phyloP scores from a whole-genome alignment of 106 monocot genomes.

The Acanthochlamys bracteata region DNA sequence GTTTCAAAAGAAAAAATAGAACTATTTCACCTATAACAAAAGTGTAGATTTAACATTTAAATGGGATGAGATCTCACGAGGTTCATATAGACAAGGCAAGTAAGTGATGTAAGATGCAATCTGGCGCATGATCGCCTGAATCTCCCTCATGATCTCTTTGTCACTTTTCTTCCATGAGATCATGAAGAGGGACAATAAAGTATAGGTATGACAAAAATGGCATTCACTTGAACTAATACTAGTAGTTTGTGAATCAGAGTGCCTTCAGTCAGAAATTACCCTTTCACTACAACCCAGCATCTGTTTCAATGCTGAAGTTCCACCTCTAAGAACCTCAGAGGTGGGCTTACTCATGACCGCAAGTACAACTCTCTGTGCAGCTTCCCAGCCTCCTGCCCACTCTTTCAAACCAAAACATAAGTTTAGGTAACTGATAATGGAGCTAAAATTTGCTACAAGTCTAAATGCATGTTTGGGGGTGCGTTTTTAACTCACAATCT shows the following conservation, averaged over 20 bases:
- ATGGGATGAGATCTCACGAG: constrained; percentile 31
- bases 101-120: constrained; percentile 94
- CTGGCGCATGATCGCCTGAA: constrained; percentile 98
- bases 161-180: constrained; percentile 82
- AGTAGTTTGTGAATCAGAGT: too few relatives aligned
- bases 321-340: constrained; percentile 89
- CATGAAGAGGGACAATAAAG: constrained; percentile 11
- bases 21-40: neutral
- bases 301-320: constrained; percentile 95
- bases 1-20: neutral
- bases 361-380: constrained; percentile 93
- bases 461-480: too few relatives aligned
- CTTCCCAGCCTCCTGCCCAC: constrained; percentile 84
- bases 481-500: too few relatives aligned
- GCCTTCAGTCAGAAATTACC: constrained; percentile 27
- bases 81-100: constrained; percentile 92
- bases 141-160: constrained; percentile 99
- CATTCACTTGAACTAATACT: neutral
- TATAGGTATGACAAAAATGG: neutral
- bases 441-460: too few relatives aligned
- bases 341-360: constrained; percentile 89
- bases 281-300: constrained; percentile 72
- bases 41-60: neutral
- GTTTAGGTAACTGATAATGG: too few relatives aligned
- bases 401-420: constrained; percentile 16